Evolutionary conservation across 768 basidiomycete species (phyloP).

Genomic region (Boletus vinaceobasis): DNA sequence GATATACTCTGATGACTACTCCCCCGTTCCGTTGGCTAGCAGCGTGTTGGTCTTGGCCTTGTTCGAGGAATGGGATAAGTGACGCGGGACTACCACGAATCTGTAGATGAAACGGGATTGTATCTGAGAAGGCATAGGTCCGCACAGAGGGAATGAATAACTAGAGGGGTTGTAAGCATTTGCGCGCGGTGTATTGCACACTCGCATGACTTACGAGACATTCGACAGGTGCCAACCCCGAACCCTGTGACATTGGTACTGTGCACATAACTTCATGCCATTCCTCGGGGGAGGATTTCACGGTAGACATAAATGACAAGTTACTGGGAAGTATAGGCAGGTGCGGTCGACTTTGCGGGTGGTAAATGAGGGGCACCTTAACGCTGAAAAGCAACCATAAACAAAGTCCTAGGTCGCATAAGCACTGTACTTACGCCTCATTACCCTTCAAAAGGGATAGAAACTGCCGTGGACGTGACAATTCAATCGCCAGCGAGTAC

Average conservation of each 20-base stretch:
- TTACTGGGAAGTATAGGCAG: slow-evolving; percentile 46
- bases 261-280: slow-evolving; percentile 52
- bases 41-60: slow-evolving; percentile 7
- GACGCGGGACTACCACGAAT: slow-evolving; percentile 46
- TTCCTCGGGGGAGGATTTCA: slow-evolving; percentile 65
- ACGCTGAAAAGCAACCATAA: slow-evolving; percentile 34
- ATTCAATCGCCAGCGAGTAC: slow-evolving; percentile 46
- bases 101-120: slow-evolving; percentile 65
- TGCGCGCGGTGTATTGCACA: not conserved
- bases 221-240: slow-evolving; percentile 39
- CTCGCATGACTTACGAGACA: slow-evolving; percentile 44
- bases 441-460: slow-evolving; percentile 44
- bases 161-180: slow-evolving; percentile 31
- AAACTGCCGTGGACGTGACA: slow-evolving; percentile 39
- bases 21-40: slow-evolving; percentile 8
- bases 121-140: slow-evolving; percentile 51
- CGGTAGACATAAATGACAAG: slow-evolving; percentile 50
- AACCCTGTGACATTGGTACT: slow-evolving; percentile 37
- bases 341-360: slow-evolving; percentile 52
- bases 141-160: slow-evolving; percentile 57
- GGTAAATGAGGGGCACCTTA: slow-evolving; percentile 47
- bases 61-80: slow-evolving; percentile 43
- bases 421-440: slow-evolving; percentile 39
- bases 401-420: not conserved
- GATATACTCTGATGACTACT: slow-evolving; percentile 42